Evolutionary conservation across 192 early-diverging fungal genomes (phyloP), one percentile per base, ranked within the genome.

Genomic region (Dissophora ornata): DNA sequence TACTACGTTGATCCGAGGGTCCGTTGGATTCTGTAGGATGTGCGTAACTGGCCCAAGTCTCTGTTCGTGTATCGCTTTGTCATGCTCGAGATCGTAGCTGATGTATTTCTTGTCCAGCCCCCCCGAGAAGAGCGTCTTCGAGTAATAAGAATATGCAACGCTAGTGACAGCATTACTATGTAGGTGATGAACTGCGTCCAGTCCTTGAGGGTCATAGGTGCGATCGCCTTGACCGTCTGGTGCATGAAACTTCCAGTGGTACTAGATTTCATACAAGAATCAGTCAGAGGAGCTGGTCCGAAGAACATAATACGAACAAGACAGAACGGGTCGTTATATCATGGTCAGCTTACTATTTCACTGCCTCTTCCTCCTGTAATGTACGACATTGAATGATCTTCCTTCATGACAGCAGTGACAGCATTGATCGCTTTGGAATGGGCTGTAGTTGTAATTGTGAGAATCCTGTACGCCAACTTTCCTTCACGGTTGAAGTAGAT

Each of bases 331-430:
- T n/a, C n/a, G n/a, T n/a, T n/a, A n/a, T n/a, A n/a, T n/a, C n/a
- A n/a, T 25, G 26, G 19, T 28, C 9, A 34, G 0, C 38, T 52
- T 58, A 67, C 73, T 34, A 77, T 22, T 4, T 9, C n/a, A 18
- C 51, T 67, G 24, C 67, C 73, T 11, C 12, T 16, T 1, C 73
- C 73, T 21, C 32, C 64, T 2, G 73, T 77, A n/a, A 67, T 34
- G 59, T 57, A 77, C 3, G 64, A 67, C 33, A 67, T 48, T 16
- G 32, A n/a, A 19, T 57, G 46, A 18, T 62, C 28, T 9, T 67
- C 58, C 19, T 57, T 6, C 53, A 60, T 62, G 8, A 55, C 56
- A 1, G 73, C 41, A 0, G 65, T 45, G 2, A 77, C 53, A 16
- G 47, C 19, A 26, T 36, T 1, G 38, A 77, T 77, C 2, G 53